Evolutionary conservation across 139 green algal species (phyloP).

Genomic region (Micromonas pusilla): DNA sequence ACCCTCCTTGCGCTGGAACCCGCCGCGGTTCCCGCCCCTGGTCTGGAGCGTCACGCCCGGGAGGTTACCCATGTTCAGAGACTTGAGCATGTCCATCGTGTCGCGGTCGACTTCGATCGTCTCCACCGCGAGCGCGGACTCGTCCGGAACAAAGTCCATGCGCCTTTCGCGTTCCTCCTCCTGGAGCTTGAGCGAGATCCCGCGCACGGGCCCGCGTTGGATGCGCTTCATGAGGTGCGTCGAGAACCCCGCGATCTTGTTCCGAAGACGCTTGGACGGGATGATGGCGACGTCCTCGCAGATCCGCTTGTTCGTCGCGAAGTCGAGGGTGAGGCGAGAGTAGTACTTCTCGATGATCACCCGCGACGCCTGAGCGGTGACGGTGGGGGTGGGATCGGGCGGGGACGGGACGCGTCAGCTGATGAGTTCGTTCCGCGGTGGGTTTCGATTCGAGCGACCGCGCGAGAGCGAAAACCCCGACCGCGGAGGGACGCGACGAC

Average conservation of each 20-base stretch:
- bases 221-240: slow-evolving; percentile 99
- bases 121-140: slow-evolving; percentile 88
- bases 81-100: slow-evolving; percentile 92
- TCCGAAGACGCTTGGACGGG: slow-evolving; percentile 78
- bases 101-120: slow-evolving; percentile 95
- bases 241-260: slow-evolving; percentile 99
- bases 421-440: neutral
- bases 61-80: slow-evolving; percentile 84
- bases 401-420: neutral
- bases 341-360: slow-evolving; percentile 99
- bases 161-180: slow-evolving; percentile 98
- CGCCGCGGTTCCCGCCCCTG: neutral
- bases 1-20: neutral
- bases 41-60: slow-evolving; percentile 60
- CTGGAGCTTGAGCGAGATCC: slow-evolving; percentile 99
- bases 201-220: slow-evolving; percentile 92
- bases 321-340: slow-evolving; percentile 86
- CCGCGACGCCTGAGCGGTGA: slow-evolving; percentile 54
- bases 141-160: slow-evolving; percentile 98
- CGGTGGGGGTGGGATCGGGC: neutral
- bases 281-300: slow-evolving; percentile 96
- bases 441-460: neutral
- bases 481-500: neutral
- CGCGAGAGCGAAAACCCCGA: neutral
- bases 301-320: slow-evolving; percentile 93